phyloP scores from a whole-genome alignment of 2,329 filamentous ascomycete species.

The Didymella pinodella region DNA sequence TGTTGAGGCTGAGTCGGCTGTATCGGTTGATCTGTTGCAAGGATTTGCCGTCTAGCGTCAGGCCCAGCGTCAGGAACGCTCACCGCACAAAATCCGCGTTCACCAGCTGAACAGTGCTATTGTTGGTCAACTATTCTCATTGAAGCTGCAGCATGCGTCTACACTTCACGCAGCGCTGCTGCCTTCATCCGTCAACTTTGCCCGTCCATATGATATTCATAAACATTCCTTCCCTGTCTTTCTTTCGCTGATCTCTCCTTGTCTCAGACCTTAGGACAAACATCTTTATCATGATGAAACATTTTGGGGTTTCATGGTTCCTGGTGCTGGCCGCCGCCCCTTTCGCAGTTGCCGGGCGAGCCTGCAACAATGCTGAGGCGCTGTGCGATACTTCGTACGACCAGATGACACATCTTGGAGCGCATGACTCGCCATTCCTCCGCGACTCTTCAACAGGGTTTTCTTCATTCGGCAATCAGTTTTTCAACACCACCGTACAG shows the following conservation, averaged over 20 bases:
- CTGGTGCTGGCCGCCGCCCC: conserved; percentile 22
- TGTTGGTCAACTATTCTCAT: conserved; percentile 8
- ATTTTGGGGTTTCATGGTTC: conserved; percentile 10
- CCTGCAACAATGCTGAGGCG: conserved; percentile 79
- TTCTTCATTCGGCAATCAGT: conserved; percentile 73
- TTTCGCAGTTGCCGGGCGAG: conserved; percentile 33
- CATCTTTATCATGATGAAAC: conserved; percentile 13
- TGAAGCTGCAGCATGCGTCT: conserved; percentile 6
- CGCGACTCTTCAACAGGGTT: conserved; percentile 67
- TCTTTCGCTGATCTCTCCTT: background rate
- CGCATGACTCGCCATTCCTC: conserved; percentile 75
- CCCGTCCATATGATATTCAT: conserved; percentile 2
- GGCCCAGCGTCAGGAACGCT: conserved; percentile 6
- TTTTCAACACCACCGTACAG: conserved; percentile 72
- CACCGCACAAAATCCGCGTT: conserved; percentile 15
- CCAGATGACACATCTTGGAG: conserved; percentile 77
- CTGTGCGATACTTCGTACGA: conserved; percentile 74
- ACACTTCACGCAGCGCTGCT: conserved; percentile 8
- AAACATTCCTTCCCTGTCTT: background rate
- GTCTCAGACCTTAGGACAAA: background rate
- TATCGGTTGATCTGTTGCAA: conserved; percentile 15
- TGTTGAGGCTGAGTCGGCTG: conserved; percentile 13
- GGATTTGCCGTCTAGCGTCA: conserved; percentile 14
- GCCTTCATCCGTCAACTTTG: conserved; percentile 7
- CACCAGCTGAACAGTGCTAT: conserved; percentile 22